Evolutionary conservation across 1,284 basidiomycete genomes (phyloP), one percentile per base, ranked within the genome.

Genomic region (Naganishia cerealis): DNA sequence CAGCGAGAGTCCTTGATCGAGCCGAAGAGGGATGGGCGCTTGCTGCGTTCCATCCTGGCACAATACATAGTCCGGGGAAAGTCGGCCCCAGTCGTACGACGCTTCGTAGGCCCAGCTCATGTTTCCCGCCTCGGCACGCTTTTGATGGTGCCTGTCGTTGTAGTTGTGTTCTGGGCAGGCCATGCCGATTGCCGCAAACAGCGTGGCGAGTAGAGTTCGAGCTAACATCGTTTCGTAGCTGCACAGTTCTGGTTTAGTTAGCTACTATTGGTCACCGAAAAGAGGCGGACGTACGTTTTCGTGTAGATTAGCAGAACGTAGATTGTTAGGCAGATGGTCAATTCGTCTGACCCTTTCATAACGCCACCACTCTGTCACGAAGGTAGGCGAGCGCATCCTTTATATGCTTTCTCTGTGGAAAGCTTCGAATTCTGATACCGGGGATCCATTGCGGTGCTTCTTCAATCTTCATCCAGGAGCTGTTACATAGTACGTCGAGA

Each of bases 11-110:
- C 71, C 71, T 52, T 72, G 71, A 54, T 66, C 57, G 56, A 71
- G 62, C 10, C 61, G 71, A 8, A 73, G 69, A 5, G 72, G 72
- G 29, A 73, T 72, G 36, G 71, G 72, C 21, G 71, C 69, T 55
- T 73, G 70, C 46, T 66, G 61, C 16, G 72, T 68, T 8, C 70
- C 71, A 33, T 69, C 71, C 55, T 71, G 68, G 65, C 70, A 73
- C 38, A 73, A 57, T 36, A 63, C 62, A 50, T 69, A 73, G 42
- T 66, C 67, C 8, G 42, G 40, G 2, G 69, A 70, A 1, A 73
- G 57, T n/a, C 65, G 46, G 33, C 67, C 72, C 72, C 71, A 73
- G 57, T 73, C 67, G 67, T 71, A 73, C 10, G 69, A 72, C 66
- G 63, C 71, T 69, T 59, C 70, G 57, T 66, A 67, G 9, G 66